A percentile compares a stretch with the other conserved stretches of the same genome.
phyloP scores from a whole-genome alignment of 768 basidiomycete species.

The Mycena haematopus region DNA sequence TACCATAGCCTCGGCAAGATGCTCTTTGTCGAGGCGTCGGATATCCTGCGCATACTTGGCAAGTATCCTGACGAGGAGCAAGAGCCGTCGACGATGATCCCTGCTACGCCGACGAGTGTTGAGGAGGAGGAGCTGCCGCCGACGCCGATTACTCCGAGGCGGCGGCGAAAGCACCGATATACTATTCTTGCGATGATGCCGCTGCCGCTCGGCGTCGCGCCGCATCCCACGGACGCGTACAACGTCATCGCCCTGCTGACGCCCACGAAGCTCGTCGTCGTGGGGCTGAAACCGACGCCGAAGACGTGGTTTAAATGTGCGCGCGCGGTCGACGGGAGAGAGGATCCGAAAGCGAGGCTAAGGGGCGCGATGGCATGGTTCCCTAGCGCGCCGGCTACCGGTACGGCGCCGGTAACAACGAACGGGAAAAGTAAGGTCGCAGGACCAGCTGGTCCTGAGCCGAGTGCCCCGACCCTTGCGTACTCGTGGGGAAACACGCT shows the following conservation, averaged over 20 bases:
- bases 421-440: constrained; percentile 29
- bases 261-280: constrained; percentile 88
- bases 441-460: constrained; percentile 5
- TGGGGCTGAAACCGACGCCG: constrained; percentile 90
- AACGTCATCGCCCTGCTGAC: constrained; percentile 88
- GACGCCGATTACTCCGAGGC: constrained; percentile 38
- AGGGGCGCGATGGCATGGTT: constrained; percentile 84
- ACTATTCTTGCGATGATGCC: constrained; percentile 82
- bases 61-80: constrained; percentile 73
- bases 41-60: constrained; percentile 92
- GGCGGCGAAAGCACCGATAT: constrained; percentile 59
- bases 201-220: constrained; percentile 76
- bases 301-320: constrained; percentile 89
- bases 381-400: constrained; percentile 52
- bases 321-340: constrained; percentile 57
- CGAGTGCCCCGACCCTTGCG: constrained; percentile 69
- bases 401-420: constrained; percentile 27
- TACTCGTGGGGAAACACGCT: constrained; percentile 85
- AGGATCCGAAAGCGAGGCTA: constrained; percentile 50
- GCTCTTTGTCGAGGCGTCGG: constrained; percentile 92
- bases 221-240: constrained; percentile 81
- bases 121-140: constrained; percentile 30
- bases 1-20: constrained; percentile 95
- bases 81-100: constrained; percentile 20
- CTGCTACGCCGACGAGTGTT: constrained; percentile 23